Percentiles rank a stretch among this genome's conserved stretches.
These are phyloP conservation scores for Pontederia paniculata DNA, from an alignment of 176 grass and related monocot genomes.

Conservation along the genomic window DNA sequence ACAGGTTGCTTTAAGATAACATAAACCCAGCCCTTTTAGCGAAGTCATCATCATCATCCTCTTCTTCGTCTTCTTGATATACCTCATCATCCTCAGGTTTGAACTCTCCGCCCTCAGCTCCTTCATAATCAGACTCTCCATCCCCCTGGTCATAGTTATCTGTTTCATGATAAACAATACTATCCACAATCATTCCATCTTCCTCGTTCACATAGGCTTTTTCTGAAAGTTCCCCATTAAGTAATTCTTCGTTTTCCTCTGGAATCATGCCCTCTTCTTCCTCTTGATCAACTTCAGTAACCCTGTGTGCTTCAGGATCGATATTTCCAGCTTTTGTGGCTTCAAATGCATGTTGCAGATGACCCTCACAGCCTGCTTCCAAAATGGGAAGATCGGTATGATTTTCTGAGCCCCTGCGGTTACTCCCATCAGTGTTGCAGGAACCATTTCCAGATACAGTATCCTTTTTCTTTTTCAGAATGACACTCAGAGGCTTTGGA, in stretches of 20 bases:
- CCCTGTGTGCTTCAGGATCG: constrained; percentile 4
- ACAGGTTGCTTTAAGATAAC: constrained; percentile 36
- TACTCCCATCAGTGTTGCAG: not conserved
- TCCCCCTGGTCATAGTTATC: constrained; percentile 42
- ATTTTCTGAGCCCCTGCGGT: not conserved
- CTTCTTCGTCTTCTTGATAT: constrained; percentile 37
- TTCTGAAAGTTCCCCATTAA: constrained; percentile 9
- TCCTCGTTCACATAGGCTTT: constrained; percentile 28
- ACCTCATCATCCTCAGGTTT: constrained; percentile 49
- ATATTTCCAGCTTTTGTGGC: not conserved
- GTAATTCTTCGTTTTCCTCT: constrained; percentile 26
- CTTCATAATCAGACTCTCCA: constrained; percentile 27
- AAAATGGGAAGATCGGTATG: not conserved
- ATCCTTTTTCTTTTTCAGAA: constrained; percentile 49
- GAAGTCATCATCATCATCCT: constrained; percentile 43
- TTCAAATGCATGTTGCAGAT: not conserved
- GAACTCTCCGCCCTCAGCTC: constrained; percentile 16
- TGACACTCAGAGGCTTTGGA: constrained; percentile 39
- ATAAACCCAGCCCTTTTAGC: constrained; percentile 32
- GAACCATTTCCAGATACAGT: constrained; percentile 5
- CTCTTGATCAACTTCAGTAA: constrained; percentile 3
- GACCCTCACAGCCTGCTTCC: too few species aligned
- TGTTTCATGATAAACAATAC: constrained; percentile 30
- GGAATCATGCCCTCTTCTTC: constrained; percentile 27
- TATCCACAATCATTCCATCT: constrained; percentile 31